Conservation (phyloP, 148 eudicot genomes). For the Polygonum maritimum region DNA sequence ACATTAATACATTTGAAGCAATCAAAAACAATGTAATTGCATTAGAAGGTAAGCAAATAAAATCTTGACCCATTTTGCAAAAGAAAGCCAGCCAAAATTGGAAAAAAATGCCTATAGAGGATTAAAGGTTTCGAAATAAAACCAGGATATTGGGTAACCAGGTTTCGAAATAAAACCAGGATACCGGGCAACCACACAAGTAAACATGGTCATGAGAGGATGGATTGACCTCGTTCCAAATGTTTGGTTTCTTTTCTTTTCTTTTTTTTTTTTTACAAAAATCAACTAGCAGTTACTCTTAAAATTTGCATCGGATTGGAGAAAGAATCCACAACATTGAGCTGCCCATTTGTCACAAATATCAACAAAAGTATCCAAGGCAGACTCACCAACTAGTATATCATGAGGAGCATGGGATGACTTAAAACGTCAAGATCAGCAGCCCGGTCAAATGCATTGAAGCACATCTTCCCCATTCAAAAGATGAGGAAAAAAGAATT, state of each 20-base stretch:
- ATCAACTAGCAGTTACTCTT: neutral
- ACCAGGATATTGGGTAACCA: neutral
- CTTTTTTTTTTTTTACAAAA: neutral
- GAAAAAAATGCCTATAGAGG: neutral
- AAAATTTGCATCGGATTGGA: neutral
- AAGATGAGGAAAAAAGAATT: neutral
- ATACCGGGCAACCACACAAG: neutral
- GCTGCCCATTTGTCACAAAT: neutral
- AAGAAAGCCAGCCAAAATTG: too few relatives aligned
- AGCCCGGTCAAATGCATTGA: conserved; percentile 76
- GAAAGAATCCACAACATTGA: neutral
- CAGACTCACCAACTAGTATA: conserved; percentile 63
- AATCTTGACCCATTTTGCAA: too few relatives aligned
- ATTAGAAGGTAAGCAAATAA: neutral
- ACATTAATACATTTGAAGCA: neutral
- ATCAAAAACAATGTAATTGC: neutral
- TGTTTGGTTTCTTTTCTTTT: neutral
- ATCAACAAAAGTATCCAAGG: neutral
- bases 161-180: neutral
- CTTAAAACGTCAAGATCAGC: conserved; percentile 80
- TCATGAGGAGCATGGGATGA: conserved; percentile 69
- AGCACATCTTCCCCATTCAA: conserved; percentile 61
- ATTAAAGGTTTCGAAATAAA: neutral
- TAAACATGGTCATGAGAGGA: neutral
- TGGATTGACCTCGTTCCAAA: neutral